phyloP scores from a whole-genome alignment of 148 eudicot species.

The Vaccinium vitisidaea region DNA sequence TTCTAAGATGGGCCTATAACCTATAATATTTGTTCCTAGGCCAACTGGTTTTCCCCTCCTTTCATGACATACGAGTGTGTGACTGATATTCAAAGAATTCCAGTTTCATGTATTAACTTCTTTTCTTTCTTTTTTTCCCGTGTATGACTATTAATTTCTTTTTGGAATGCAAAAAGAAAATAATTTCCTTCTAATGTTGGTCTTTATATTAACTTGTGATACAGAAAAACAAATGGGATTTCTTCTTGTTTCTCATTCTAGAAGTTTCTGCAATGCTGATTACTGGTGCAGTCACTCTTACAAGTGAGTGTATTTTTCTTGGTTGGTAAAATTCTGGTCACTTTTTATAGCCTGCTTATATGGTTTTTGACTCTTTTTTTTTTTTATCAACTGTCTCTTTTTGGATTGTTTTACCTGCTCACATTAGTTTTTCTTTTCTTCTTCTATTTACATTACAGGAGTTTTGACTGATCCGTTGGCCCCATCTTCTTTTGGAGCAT shows the following conservation, averaged over 20 bases:
- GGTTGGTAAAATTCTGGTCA: neutral
- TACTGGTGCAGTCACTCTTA: slow-evolving; percentile 70
- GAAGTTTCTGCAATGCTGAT: slow-evolving; percentile 89
- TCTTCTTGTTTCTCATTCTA: slow-evolving; percentile 77
- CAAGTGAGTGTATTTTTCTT: slow-evolving; percentile 47
- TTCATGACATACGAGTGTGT: neutral
- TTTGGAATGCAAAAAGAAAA: no score
- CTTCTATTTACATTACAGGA: slow-evolving; percentile 51
- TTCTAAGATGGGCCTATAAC: neutral
- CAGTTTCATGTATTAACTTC: neutral
- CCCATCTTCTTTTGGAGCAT: slow-evolving; percentile 82
- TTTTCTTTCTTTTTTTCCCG: neutral
- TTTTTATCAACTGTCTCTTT: neutral
- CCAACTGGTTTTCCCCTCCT: slow-evolving; percentile 3
- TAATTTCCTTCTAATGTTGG: slow-evolving; percentile 3
- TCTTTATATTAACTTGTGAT: slow-evolving; percentile 14
- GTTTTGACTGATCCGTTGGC: slow-evolving; percentile 75
- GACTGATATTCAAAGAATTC: no score
- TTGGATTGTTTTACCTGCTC: slow-evolving; percentile 15
- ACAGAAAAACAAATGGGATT: slow-evolving; percentile 98
- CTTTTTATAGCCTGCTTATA: neutral
- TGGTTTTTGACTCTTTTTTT: neutral
- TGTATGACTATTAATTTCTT: no score
- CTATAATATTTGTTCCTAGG: neutral
- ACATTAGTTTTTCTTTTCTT: slow-evolving; percentile 3